Percentiles rank a stretch among this genome's conserved stretches.
phyloP scores from a whole-genome alignment of 1,284 basidiomycete species.

The Leccinum fallax region DNA sequence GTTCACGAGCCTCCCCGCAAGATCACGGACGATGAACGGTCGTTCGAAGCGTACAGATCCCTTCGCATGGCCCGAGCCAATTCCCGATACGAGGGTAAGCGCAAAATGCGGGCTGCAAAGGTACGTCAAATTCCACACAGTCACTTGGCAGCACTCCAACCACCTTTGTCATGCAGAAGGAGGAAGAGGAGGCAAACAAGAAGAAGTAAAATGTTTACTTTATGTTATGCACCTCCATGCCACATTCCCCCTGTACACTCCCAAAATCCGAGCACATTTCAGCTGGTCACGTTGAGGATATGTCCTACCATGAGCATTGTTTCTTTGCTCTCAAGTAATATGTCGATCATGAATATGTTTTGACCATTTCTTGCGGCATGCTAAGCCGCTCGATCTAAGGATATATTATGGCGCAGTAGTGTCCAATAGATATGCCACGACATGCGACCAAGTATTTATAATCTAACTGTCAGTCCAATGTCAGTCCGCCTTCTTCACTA shows the following conservation, averaged over 20 bases:
- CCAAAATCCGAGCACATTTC: slow-evolving; percentile 40
- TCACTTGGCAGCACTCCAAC: slow-evolving; percentile 8
- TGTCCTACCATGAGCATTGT: slow-evolving; percentile 37
- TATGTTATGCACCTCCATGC: slow-evolving; percentile 7
- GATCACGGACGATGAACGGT: slow-evolving; percentile 92
- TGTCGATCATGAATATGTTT: neutral
- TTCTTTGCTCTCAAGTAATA: neutral
- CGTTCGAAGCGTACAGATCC: slow-evolving; percentile 86
- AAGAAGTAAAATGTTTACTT: slow-evolving; percentile 66
- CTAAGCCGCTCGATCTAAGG: neutral
- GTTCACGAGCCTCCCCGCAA: slow-evolving; percentile 86
- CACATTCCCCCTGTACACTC: slow-evolving; percentile 28
- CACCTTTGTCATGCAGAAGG: slow-evolving; percentile 57
- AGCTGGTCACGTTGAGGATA: slow-evolving; percentile 32
- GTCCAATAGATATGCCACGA: neutral
- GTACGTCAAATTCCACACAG: slow-evolving; percentile 43
- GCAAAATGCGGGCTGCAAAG: slow-evolving; percentile 82
- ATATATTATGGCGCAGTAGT: neutral
- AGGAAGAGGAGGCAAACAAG: slow-evolving; percentile 90
- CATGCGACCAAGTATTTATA: neutral
- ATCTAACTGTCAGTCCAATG: slow-evolving; percentile 7
- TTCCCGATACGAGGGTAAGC: slow-evolving; percentile 85
- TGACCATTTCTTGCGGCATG: neutral
- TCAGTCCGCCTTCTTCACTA: slow-evolving; percentile 44
- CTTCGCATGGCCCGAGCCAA: slow-evolving; percentile 88